Evolutionary conservation across 2,329 filamentous ascomycete genomes (phyloP), one percentile per base, ranked within the genome.

Genomic region (Aspergillus quadrilineatus): DNA sequence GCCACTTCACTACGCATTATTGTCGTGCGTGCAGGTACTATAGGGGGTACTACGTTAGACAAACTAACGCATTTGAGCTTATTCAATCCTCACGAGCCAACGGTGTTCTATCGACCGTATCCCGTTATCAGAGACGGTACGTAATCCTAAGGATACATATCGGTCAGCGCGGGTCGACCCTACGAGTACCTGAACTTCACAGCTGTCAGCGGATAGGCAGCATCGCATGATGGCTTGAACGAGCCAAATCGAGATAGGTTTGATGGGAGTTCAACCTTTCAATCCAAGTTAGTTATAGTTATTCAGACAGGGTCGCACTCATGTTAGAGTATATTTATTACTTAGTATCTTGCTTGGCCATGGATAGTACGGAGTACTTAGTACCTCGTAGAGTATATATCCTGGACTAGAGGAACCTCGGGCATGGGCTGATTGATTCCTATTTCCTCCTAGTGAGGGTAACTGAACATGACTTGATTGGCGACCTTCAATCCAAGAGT

Each of bases 81-180:
- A 44, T 55, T 53, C 47, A 44, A 44, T 55, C 47, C 43, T 43
- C 56, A 55, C 47, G 53, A 59, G 53, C 46, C 45, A 26, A 34
- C 48, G 39, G 47, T 51, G 50, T 45, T 51, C 29, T 45, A 39
- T 45, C 43, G 43, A 36, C 45, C 46, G 22, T 15, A 32, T n/a
- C 30, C 45, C 34, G 56, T 51, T 56, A 53, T 51, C 55, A 55
- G 43, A 29, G 44, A 29, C 28, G 37, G 32, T 53, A 49, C 43
- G 42, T 51, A 58, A 44, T 53, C 10, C 15, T 8, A 51, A 42
- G 29, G 29, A 28, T 36, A 50, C 30, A 32, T 14, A 22, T 34
- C 49, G 34, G 39, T 51, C 12, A 44, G 39, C 39, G 15, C 34
- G 10, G 9, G 34, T 26, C 22, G 28, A 44, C 32, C 22, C 22